Evolutionary conservation across 768 basidiomycete genomes (phyloP).

Genomic region (Russula sp.): DNA sequence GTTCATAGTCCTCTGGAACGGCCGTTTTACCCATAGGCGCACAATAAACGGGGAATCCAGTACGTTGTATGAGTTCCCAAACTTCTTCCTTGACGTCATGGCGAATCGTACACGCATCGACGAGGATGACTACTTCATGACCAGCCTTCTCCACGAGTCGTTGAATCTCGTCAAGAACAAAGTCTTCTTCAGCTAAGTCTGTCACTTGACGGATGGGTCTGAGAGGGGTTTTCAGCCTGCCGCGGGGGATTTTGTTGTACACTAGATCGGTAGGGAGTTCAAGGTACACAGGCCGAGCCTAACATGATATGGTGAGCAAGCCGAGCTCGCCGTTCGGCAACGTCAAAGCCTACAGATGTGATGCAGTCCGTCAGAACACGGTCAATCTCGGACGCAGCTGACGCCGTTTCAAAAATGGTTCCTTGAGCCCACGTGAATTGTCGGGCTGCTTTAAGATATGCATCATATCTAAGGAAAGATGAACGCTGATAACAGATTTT

Average conservation of each 20-base stretch:
- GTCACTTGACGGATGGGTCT: slow-evolving; percentile 49
- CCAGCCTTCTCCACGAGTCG: slow-evolving; percentile 60
- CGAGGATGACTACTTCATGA: slow-evolving; percentile 65
- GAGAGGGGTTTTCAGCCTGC: slow-evolving; percentile 59
- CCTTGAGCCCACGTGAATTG: slow-evolving; percentile 75
- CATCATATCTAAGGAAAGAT: slow-evolving; percentile 56
- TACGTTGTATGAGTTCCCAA: slow-evolving; percentile 57
- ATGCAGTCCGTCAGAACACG: slow-evolving; percentile 64
- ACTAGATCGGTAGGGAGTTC: slow-evolving; percentile 84
- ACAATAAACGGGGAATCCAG: slow-evolving; percentile 69
- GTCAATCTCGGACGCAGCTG: slow-evolving; percentile 73
- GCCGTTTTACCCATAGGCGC: slow-evolving; percentile 82
- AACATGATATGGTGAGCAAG: background rate
- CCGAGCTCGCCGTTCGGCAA: background rate
- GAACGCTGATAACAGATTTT: background rate
- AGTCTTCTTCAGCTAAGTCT: slow-evolving; percentile 56
- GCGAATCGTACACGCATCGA: slow-evolving; percentile 77
- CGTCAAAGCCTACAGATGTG: background rate
- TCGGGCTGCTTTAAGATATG: slow-evolving; percentile 69
- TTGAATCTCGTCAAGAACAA: slow-evolving; percentile 70
- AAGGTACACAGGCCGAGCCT: slow-evolving; percentile 87
- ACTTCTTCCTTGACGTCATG: slow-evolving; percentile 65
- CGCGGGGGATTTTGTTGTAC: slow-evolving; percentile 59
- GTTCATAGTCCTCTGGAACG: slow-evolving; percentile 63
- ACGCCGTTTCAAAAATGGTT: slow-evolving; percentile 48